Base-by-base conservation (phyloP, 139 green algal genomes). In the Desmodesmus armatus region DNA sequence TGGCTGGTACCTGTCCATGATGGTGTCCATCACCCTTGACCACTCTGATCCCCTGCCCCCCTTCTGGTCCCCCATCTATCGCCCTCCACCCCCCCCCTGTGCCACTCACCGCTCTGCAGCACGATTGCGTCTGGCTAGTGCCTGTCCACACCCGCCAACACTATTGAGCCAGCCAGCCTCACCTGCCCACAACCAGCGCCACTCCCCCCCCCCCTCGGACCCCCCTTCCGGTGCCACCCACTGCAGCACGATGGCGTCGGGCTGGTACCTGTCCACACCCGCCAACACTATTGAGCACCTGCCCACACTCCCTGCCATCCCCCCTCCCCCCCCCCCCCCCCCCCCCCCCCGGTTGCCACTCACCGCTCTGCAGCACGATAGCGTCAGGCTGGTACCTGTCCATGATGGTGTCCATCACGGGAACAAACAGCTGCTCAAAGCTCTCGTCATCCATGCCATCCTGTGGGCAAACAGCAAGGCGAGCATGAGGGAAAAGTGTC, bases 221-320 rank as follows among this genome's bases (percentile, higher is more conserved):
- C n/a, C n/a, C n/a, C n/a, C n/a, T n/a, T n/a, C n/a, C n/a, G n/a
- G n/a, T n/a, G n/a, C n/a, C n/a, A n/a, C n/a, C n/a, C n/a, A n/a
- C 87, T 99, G 97, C 44, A 99, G 92, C 13, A 99, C 96, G 2
- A 99, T 92, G 3, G 94, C 97, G 70, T 93, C 94, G 3, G 96
- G 97, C 75, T 91, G 71, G 90, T 97, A 99, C n/a, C n/a, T n/a
- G n/a, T n/a, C n/a, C n/a, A n/a, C 15, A 65, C 55, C 21, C 55
- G 55, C 3, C n/a, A 31, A 73, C n/a, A n/a, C n/a, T n/a, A n/a
- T n/a, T n/a, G n/a, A n/a, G n/a, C n/a, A n/a, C n/a, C n/a, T n/a
- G n/a, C n/a, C n/a, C n/a, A n/a, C n/a, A n/a, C n/a, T n/a, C n/a
- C n/a, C n/a, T n/a, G n/a, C n/a, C n/a, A n/a, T n/a, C n/a, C n/a